Percentiles rank a stretch among this genome's conserved stretches.
Conservation (phyloP, 371 early-diverging fungal genomes). For the Mucor circinelloides region DNA sequence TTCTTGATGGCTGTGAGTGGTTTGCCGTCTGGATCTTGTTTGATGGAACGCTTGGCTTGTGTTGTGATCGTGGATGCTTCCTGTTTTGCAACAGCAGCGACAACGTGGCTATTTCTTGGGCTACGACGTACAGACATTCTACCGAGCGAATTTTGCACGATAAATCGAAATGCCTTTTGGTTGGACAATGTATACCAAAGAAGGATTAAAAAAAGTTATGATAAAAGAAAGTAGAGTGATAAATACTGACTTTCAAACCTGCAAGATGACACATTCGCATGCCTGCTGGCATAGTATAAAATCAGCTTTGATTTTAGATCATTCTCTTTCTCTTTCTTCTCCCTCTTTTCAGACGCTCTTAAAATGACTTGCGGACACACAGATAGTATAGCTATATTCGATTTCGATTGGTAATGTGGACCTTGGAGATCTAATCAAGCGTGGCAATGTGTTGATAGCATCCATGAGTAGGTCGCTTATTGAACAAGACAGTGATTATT, state of each 20-base stretch:
- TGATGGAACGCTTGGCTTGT: not conserved
- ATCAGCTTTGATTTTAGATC: not conserved
- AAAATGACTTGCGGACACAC: not conserved
- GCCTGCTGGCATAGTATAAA: not conserved
- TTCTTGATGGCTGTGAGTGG: not conserved
- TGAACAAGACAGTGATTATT: slow-evolving; percentile 73
- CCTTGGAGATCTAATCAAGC: not conserved
- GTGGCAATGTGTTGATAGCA: not conserved
- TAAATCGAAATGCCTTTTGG: not conserved
- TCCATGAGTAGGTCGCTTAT: slow-evolving; percentile 65
- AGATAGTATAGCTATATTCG: slow-evolving; percentile 60
- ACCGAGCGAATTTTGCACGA: not conserved
- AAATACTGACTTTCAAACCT: slow-evolving; percentile 1
- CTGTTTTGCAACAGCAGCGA: not conserved
- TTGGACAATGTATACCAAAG: slow-evolving; percentile 6
- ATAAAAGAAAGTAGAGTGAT: not conserved
- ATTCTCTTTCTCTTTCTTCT: not conserved
- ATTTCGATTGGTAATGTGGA: slow-evolving; percentile 69
- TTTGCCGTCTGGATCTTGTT: not conserved
- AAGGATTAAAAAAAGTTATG: not conserved
- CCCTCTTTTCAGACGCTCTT: not conserved
- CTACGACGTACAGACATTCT: slow-evolving; percentile 14
- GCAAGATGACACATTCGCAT: not conserved
- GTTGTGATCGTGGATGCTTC: not conserved
- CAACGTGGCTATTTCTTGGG: not conserved